These are phyloP conservation scores for Penicillium aurantiogriseum DNA, from an alignment of 2,329 filamentous ascomycete genomes.

Conservation along the genomic window DNA sequence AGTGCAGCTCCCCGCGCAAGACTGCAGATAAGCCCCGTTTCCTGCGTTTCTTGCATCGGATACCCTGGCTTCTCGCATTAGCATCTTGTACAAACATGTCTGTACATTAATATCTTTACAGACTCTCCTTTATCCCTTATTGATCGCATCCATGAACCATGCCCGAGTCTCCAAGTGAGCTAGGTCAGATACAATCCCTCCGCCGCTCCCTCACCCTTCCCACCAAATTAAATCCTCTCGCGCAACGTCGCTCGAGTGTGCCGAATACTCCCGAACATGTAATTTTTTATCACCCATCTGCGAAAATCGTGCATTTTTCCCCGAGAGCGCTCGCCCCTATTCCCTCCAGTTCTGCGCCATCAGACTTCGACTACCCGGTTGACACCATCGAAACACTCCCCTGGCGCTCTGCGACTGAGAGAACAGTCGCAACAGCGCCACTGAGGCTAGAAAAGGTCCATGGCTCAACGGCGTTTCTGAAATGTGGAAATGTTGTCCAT, in stretches of 20 bases:
- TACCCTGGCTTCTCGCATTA: constrained; percentile 8
- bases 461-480: constrained; percentile 82
- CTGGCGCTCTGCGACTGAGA: constrained; percentile 73
- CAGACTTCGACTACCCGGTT: constrained; percentile 49
- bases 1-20: constrained; percentile 7
- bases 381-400: constrained; percentile 63
- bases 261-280: constrained; percentile 38
- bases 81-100: constrained; percentile 11
- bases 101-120: constrained; percentile 1
- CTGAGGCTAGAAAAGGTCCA: constrained; percentile 83
- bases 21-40: constrained; percentile 10
- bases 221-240: constrained; percentile 32
- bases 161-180: constrained; percentile 33
- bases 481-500: constrained; percentile 77
- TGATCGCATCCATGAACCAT: constrained; percentile 28
- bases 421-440: constrained; percentile 77
- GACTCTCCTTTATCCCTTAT: constrained; percentile 3
- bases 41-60: constrained; percentile 4
- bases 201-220: constrained; percentile 41
- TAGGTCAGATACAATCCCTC: constrained; percentile 28
- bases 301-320: constrained; percentile 68
- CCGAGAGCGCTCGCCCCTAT: constrained; percentile 42
- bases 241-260: constrained; percentile 29
- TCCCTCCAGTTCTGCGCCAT: constrained; percentile 42
- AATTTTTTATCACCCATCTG: constrained; percentile 70